Conservation (phyloP, 2,329 filamentous ascomycete genomes). For the Pseudopyrenochaeta lycopersici region DNA sequence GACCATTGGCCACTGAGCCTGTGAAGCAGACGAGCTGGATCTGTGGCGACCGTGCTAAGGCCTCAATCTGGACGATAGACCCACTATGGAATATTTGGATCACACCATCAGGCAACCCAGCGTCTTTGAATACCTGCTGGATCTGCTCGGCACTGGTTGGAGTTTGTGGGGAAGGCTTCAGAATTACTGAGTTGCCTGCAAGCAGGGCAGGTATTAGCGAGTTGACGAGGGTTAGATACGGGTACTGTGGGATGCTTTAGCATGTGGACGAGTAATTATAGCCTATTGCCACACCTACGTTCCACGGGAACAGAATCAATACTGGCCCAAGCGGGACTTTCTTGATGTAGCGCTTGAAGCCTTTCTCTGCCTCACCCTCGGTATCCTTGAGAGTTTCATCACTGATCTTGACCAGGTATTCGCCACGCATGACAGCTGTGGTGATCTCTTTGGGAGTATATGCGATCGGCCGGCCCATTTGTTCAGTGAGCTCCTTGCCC, state of each 20-base stretch:
- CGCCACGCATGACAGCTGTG: constrained; percentile 84
- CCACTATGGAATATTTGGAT: constrained; percentile 94
- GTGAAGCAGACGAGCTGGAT: constrained; percentile 91
- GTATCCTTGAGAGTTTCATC: constrained; percentile 81
- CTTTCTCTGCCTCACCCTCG: constrained; percentile 81
- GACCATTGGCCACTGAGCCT: constrained; percentile 86
- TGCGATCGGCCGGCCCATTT: constrained; percentile 93
- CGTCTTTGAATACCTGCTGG: constrained; percentile 76
- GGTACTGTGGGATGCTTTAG: constrained; percentile 71
- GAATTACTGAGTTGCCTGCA: constrained; percentile 87
- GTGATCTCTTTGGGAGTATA: constrained; percentile 85
- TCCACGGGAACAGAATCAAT: constrained; percentile 93
- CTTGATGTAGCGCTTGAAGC: constrained; percentile 89
- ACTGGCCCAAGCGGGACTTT: constrained; percentile 89
- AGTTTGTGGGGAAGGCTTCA: constrained; percentile 95
- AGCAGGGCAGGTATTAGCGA: constrained; percentile 91
- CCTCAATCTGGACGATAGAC: constrained; percentile 77
- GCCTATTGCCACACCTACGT: constrained; percentile 68
- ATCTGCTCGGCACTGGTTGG: constrained; percentile 91
- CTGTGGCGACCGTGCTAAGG: constrained; percentile 78
- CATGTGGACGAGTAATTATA: constrained; percentile 10
- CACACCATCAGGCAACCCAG: constrained; percentile 83
- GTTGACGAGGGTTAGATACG: constrained; percentile 93
- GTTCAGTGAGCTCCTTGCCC: constrained; percentile 84
- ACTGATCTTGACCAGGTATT: constrained; percentile 87